Evolutionary conservation across 805 yeast species (phyloP).

Genomic region (Jamesozyma spencerorum): DNA sequence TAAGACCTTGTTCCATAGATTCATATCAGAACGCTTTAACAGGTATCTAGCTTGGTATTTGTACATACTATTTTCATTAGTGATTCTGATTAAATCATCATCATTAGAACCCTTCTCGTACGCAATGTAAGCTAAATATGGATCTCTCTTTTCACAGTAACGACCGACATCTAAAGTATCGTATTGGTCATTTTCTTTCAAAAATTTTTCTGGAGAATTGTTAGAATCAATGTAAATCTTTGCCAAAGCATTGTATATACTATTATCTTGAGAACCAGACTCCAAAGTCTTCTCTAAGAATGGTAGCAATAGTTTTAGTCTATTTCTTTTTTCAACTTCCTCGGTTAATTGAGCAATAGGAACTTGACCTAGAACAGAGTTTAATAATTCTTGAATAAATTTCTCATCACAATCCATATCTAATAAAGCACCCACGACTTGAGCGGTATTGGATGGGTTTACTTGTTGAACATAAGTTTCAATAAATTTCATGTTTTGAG

Average conservation of each 20-base stretch:
- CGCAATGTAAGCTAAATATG: slow-evolving; percentile 94
- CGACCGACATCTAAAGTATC: slow-evolving; percentile 94
- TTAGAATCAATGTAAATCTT: slow-evolving; percentile 96
- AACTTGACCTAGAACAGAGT: slow-evolving; percentile 86
- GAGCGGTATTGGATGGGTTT: slow-evolving; percentile 91
- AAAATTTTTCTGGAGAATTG: slow-evolving; percentile 93
- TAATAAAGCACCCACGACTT: slow-evolving; percentile 88
- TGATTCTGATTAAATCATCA: slow-evolving; percentile 77
- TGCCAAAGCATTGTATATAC: slow-evolving; percentile 89
- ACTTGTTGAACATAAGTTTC: slow-evolving; percentile 98
- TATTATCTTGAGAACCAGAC: slow-evolving; percentile 80
- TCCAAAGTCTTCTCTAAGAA: slow-evolving; percentile 82
- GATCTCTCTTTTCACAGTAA: slow-evolving; percentile 98
- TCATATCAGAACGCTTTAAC: slow-evolving; percentile 75
- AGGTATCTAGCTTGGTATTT: slow-evolving; percentile 98
- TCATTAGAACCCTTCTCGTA: slow-evolving; percentile 93
- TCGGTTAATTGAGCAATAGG: slow-evolving; percentile 82
- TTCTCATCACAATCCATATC: slow-evolving; percentile 96
- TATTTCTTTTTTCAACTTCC: slow-evolving; percentile 94
- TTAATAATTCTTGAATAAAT: slow-evolving; percentile 70
- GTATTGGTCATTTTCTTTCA: slow-evolving; percentile 81
- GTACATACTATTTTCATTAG: slow-evolving; percentile 96
- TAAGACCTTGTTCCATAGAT: slow-evolving; percentile 75
- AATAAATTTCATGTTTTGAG: slow-evolving; percentile 90
- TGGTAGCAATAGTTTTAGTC: slow-evolving; percentile 84